These are phyloP conservation scores for Neolentinus lepideus DNA, from an alignment of 1,284 basidiomycete species.

Conservation along the genomic window DNA sequence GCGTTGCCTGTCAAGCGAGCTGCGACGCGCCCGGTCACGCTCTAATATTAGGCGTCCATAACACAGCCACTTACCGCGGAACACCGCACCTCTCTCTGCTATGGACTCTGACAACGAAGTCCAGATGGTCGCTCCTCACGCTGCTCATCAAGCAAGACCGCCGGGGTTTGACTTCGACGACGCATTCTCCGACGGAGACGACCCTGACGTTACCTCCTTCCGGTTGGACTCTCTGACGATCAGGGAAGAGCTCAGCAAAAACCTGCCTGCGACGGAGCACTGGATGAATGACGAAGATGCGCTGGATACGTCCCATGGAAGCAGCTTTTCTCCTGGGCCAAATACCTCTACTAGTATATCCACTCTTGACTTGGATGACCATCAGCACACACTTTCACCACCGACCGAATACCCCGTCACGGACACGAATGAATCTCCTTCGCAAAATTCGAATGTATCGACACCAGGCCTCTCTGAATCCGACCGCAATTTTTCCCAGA, in stretches of 20 bases:
- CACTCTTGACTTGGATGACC: constrained; percentile 43
- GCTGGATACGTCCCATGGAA: constrained; percentile 5
- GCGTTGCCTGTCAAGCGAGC: background rate
- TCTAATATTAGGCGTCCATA: background rate
- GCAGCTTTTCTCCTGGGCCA: constrained; percentile 25
- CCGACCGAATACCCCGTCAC: constrained; percentile 14
- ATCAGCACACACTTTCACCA: constrained; percentile 15
- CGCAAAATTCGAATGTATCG: constrained; percentile 3
- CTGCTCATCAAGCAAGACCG: background rate
- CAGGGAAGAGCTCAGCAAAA: constrained; percentile 51
- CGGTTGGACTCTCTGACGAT: constrained; percentile 52
- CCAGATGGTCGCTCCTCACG: background rate
- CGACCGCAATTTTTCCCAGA: constrained; percentile 34
- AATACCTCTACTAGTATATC: constrained; percentile 54
- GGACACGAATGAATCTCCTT: constrained; percentile 11
- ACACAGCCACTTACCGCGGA: background rate
- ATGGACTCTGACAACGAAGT: background rate
- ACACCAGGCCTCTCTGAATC: constrained; percentile 20
- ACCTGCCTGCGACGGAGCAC: constrained; percentile 19
- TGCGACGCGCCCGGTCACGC: background rate
- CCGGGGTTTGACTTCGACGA: constrained; percentile 49
- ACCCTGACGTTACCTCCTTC: constrained; percentile 31
- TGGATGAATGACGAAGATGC: constrained; percentile 10
- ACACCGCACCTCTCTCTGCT: background rate
- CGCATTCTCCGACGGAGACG: constrained; percentile 56